Conservation (phyloP, 2,329 filamentous ascomycete species). For the Plectosphaerella plurivora region DNA sequence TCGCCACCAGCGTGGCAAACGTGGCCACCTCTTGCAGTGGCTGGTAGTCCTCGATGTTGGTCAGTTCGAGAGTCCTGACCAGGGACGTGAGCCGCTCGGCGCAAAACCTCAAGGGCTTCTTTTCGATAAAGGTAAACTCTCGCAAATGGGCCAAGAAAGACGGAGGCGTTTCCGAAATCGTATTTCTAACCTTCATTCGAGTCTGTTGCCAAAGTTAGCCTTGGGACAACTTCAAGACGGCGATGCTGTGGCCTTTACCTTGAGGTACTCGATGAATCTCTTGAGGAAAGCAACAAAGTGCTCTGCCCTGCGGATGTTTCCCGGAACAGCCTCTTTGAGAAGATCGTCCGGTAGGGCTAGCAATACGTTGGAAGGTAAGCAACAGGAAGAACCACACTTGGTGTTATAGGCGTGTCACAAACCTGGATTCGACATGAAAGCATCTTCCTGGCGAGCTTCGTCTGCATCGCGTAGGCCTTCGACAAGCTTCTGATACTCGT, state of each 20-base stretch:
- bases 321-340: conserved; percentile 90
- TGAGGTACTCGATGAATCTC: conserved; percentile 95
- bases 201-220: conserved; percentile 46
- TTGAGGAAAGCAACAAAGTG: conserved; percentile 95
- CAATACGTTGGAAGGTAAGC: conserved; percentile 13
- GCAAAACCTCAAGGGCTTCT: conserved; percentile 91
- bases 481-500: conserved; percentile 92
- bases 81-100: conserved; percentile 91
- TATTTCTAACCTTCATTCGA: conserved; percentile 95
- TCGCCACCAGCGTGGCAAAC: conserved; percentile 92
- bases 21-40: conserved; percentile 95
- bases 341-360: conserved; percentile 83
- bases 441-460: conserved; percentile 85
- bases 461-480: conserved; percentile 86
- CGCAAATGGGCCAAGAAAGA: conserved; percentile 91
- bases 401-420: conserved; percentile 9
- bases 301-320: conserved; percentile 92
- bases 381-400: no score
- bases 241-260: conserved; percentile 34
- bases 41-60: conserved; percentile 97
- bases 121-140: conserved; percentile 96
- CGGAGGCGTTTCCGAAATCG: conserved; percentile 93
- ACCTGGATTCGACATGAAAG: conserved; percentile 92
- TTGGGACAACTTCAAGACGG: background rate
- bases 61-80: conserved; percentile 89